Evolutionary conservation across 2,329 filamentous ascomycete species (phyloP).

Genomic region (Chrysoporthe cubensis): DNA sequence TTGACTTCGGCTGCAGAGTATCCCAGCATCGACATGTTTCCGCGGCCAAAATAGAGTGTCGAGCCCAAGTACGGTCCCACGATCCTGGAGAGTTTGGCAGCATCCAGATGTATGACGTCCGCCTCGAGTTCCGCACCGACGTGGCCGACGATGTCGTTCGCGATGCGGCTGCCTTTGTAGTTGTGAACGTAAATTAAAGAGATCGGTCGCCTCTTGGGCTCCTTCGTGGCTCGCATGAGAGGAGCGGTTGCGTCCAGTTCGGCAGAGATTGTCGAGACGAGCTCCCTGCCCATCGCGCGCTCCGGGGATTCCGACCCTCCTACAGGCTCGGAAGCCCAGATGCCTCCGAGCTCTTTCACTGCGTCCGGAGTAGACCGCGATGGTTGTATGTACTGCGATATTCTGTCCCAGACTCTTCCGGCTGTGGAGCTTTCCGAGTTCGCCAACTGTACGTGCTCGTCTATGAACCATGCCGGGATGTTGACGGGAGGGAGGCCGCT

Average conservation of each 20-base stretch:
- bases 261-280: constrained; percentile 38
- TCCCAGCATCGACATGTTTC: constrained; percentile 57
- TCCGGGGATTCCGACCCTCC: constrained; percentile 31
- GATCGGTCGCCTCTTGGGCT: constrained; percentile 38
- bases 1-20: constrained; percentile 60
- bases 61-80: constrained; percentile 73
- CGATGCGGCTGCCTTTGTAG: constrained; percentile 37
- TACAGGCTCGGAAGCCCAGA: constrained; percentile 23
- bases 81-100: constrained; percentile 71
- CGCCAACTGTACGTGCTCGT: constrained; percentile 50
- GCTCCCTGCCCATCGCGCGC: constrained; percentile 36
- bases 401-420: constrained; percentile 30
- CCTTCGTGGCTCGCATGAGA: constrained; percentile 27
- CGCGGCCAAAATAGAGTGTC: constrained; percentile 50
- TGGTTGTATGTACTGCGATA: constrained; percentile 13
- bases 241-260: constrained; percentile 37
- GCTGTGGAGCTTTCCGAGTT: constrained; percentile 35
- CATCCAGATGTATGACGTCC: constrained; percentile 70
- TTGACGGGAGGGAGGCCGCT: constrained; percentile 51
- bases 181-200: constrained; percentile 42
- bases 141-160: constrained; percentile 36
- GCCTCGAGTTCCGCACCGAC: constrained; percentile 53
- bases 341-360: constrained; percentile 20
- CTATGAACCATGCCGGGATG: constrained; percentile 61
- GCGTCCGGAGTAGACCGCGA: not conserved